Conservation (phyloP, 805 yeast species). For the Zygoascus bituminiphila region DNA sequence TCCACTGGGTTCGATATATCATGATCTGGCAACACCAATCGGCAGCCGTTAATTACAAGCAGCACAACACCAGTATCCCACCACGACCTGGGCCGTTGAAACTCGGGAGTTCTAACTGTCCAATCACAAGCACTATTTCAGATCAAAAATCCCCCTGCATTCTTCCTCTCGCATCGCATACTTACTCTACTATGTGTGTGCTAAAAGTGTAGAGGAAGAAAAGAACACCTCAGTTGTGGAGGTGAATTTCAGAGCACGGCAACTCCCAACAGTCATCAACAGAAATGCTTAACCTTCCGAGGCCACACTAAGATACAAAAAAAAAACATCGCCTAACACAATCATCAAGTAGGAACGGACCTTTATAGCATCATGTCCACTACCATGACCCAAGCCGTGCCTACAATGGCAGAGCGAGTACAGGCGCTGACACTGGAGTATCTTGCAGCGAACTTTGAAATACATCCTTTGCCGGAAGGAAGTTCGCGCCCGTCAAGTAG, state of each 20-base stretch:
- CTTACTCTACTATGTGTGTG: neutral
- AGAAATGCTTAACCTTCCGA: neutral
- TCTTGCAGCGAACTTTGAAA: neutral
- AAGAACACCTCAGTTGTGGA: neutral
- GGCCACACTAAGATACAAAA: too few relatives aligned
- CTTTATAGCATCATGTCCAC: neutral
- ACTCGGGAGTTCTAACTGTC: too few relatives aligned
- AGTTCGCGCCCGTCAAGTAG: neutral
- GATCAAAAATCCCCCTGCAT: too few relatives aligned
- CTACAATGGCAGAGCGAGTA: constrained; percentile 1
- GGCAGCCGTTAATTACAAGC: too few relatives aligned
- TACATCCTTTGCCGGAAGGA: constrained; percentile 2
- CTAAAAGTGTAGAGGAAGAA: neutral
- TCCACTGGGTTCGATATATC: too few relatives aligned
- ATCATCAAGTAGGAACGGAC: neutral
- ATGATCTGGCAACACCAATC: too few relatives aligned
- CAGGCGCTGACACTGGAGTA: neutral
- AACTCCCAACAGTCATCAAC: neutral
- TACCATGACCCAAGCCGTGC: neutral
- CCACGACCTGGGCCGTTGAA: too few relatives aligned
- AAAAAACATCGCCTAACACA: neutral
- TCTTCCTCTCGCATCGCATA: too few relatives aligned
- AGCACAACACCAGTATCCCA: too few relatives aligned
- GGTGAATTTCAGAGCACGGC: neutral
- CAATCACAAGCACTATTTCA: too few relatives aligned